Percentiles rank a stretch among this genome's conserved stretches.
Evolutionary conservation across 345 rosid genomes (phyloP).

Genomic region (Lenwebbia sp.): DNA sequence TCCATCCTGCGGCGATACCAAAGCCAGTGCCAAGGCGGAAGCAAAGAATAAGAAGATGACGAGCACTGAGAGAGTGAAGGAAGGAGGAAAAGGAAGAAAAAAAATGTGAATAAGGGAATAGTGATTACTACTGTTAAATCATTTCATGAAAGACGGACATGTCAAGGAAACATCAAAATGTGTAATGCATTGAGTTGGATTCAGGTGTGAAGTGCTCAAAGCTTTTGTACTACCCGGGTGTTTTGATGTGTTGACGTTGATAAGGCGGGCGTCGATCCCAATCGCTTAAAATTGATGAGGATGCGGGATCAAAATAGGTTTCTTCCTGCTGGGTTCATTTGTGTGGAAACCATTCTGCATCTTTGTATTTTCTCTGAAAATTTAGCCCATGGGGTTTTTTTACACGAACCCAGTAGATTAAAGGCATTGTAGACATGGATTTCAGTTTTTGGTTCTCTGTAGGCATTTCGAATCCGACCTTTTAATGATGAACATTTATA

Average conservation of each 20-base stretch:
- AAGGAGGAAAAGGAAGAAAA: not conserved
- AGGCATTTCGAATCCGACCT: not conserved
- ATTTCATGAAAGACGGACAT: not conserved
- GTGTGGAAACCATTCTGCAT: not conserved
- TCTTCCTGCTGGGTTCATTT: not conserved
- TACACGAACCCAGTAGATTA: not conserved
- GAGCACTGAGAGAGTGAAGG: not conserved
- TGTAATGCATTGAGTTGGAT: not conserved
- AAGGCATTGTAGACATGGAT: not conserved
- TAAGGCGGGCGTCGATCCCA: not conserved
- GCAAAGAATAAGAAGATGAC: not conserved
- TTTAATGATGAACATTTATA: not conserved
- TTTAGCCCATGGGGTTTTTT: not conserved
- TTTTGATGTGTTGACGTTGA: not conserved
- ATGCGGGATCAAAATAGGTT: not conserved
- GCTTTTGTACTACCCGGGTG: not conserved
- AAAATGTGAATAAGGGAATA: not conserved
- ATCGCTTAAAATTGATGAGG: not conserved
- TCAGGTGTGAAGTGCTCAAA: not conserved
- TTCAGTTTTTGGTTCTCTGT: not conserved
- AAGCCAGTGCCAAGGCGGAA: not conserved
- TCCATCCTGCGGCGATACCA: not conserved
- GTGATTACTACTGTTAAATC: not conserved
- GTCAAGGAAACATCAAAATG: not conserved
- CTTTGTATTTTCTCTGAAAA: not conserved